A percentile compares a stretch with the other conserved stretches of the same genome.
Conservation (phyloP, 257 asterid species). For the Lavandula angustifolia region DNA sequence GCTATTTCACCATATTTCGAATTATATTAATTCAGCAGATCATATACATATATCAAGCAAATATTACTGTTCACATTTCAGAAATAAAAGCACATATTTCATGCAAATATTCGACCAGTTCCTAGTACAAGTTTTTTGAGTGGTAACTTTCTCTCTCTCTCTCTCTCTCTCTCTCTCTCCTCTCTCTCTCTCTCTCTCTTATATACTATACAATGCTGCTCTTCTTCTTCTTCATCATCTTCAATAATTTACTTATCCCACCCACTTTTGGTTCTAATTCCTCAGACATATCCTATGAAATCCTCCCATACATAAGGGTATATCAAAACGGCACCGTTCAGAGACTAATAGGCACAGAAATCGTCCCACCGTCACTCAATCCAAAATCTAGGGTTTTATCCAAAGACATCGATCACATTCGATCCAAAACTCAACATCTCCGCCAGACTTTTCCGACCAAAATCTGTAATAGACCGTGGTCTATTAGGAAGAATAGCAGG, state of each 20-base stretch:
- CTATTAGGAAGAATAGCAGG: no score
- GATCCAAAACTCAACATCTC: conserved; percentile 30
- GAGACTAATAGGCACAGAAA: conserved; percentile 36
- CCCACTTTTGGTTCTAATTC: conserved; percentile 22
- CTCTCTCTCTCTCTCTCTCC: not conserved
- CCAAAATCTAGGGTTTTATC: conserved; percentile 40
- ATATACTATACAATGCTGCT: no score
- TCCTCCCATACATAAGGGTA: conserved; percentile 22
- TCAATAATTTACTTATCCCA: not conserved
- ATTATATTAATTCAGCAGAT: no score
- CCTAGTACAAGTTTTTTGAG: no score
- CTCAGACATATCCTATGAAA: conserved; percentile 38
- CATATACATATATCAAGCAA: no score
- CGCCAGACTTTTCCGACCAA: conserved; percentile 47
- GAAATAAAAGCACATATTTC: no score
- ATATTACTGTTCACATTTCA: no score
- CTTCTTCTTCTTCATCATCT: not conserved
- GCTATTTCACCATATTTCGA: no score
- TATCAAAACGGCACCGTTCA: conserved; percentile 50
- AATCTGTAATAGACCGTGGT: no score
- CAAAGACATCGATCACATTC: conserved; percentile 50
- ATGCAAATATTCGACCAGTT: no score
- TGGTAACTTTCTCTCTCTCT: not conserved
- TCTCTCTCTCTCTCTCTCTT: no score
- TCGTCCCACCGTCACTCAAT: conserved; percentile 38